Percentiles rank a stretch among this genome's conserved stretches.
These are phyloP conservation scores for Scheffersomyces lignosus DNA, from an alignment of 805 yeast genomes.

Conservation along the genomic window DNA sequence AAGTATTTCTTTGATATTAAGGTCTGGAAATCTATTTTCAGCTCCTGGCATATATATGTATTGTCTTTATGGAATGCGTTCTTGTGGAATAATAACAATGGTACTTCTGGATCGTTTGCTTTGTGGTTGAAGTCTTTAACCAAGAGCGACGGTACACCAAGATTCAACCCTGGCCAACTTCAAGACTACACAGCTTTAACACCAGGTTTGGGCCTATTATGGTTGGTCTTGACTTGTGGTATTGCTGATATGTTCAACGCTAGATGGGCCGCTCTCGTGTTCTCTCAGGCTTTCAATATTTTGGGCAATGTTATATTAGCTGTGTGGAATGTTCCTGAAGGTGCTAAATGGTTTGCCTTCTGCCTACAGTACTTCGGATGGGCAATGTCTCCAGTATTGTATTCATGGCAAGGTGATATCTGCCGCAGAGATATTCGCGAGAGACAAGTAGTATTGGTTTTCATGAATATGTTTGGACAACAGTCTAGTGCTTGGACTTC, in stretches of 20 bases:
- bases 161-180: conserved; percentile 9
- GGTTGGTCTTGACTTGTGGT: conserved; percentile 43
- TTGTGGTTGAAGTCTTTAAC: conserved; percentile 28
- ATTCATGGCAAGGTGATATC: conserved; percentile 59
- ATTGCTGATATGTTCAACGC: conserved; percentile 52
- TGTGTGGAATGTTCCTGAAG: conserved; percentile 55
- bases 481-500: conserved; percentile 56
- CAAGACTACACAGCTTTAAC: conserved; percentile 55
- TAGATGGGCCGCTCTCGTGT: conserved; percentile 52
- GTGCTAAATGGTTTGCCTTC: conserved; percentile 68
- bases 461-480: conserved; percentile 54
- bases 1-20: conserved; percentile 22
- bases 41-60: conserved; percentile 33
- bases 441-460: conserved; percentile 56
- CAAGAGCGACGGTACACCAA: conserved; percentile 7
- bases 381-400: conserved; percentile 62
- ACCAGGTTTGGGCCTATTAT: conserved; percentile 59
- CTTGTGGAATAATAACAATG: conserved; percentile 33
- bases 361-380: conserved; percentile 60
- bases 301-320: conserved; percentile 56
- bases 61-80: conserved; percentile 16
- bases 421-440: conserved; percentile 56
- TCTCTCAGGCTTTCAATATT: conserved; percentile 54
- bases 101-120: conserved; percentile 54
- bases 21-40: conserved; percentile 26